Evolutionary conservation across 148 eudicot genomes (phyloP).

Genomic region (Silene conica): DNA sequence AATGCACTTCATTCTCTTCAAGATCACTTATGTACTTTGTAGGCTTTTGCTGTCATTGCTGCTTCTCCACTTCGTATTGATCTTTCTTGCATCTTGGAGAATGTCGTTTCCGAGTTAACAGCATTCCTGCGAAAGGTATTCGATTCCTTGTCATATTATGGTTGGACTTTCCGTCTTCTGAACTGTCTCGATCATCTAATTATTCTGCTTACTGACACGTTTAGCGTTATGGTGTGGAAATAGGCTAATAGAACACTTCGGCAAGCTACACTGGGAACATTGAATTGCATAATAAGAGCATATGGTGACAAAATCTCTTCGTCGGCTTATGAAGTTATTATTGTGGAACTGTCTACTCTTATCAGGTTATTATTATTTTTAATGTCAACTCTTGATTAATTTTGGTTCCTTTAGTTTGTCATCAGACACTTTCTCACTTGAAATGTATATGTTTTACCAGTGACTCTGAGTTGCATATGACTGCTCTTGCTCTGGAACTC

Average conservation of each 20-base stretch:
- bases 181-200: neutral
- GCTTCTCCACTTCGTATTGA: slow-evolving; percentile 81
- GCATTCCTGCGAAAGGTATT: slow-evolving; percentile 88
- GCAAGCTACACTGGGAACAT: slow-evolving; percentile 93
- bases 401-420: neutral
- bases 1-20: neutral
- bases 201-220: slow-evolving; percentile 11
- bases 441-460: slow-evolving; percentile 34
- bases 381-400: neutral
- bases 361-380: slow-evolving; percentile 54
- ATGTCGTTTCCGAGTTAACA: slow-evolving; percentile 81
- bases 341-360: slow-evolving; percentile 83
- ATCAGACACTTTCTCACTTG: neutral
- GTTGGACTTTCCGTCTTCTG: neutral
- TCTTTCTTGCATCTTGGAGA: slow-evolving; percentile 80
- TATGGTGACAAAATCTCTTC: slow-evolving; percentile 91
- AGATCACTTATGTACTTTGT: slow-evolving; percentile 24
- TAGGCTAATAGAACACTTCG: slow-evolving; percentile 94
- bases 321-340: slow-evolving; percentile 92
- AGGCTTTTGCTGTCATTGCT: slow-evolving; percentile 96
- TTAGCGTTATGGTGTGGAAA: slow-evolving; percentile 14
- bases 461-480: slow-evolving; percentile 97
- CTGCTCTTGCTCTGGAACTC: slow-evolving; percentile 89
- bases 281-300: slow-evolving; percentile 78
- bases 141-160: slow-evolving; percentile 1